Evolutionary conservation across 768 basidiomycete genomes (phyloP).

Genomic region (Lentinula sp.): DNA sequence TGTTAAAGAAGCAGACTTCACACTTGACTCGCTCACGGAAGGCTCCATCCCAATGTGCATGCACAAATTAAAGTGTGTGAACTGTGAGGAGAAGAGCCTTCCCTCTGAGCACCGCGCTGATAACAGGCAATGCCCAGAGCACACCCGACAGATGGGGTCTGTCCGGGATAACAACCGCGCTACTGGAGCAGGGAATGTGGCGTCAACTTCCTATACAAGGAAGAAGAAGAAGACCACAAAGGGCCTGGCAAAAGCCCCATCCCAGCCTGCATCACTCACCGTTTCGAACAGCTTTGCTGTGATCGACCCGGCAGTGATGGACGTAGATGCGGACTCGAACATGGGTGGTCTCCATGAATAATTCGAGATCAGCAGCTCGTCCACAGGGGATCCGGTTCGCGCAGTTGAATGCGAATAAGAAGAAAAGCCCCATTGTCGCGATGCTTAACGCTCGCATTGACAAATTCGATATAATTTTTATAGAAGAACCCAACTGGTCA

Average conservation of each 20-base stretch:
- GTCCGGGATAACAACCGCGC: neutral
- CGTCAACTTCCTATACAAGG: conserved; percentile 2
- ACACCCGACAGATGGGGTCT: neutral
- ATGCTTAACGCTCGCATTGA: conserved; percentile 11
- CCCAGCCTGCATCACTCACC: too few species aligned
- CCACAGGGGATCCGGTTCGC: neutral
- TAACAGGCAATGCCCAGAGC: neutral
- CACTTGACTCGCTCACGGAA: neutral
- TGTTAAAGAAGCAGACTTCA: neutral
- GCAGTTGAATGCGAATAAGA: conserved; percentile 13
- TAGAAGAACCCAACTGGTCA: conserved; percentile 20
- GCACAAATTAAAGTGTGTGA: neutral
- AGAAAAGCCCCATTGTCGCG: neutral
- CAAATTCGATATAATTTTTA: conserved; percentile 17
- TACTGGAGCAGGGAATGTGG: neutral
- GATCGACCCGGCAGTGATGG: too few species aligned
- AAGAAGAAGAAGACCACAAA: too few species aligned
- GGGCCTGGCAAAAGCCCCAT: too few species aligned
- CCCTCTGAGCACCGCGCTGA: neutral
- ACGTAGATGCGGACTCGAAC: too few species aligned
- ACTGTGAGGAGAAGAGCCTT: neutral
- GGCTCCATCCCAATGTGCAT: neutral
- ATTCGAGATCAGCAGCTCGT: too few species aligned
- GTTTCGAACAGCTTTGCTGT: too few species aligned
- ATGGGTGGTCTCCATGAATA: too few species aligned